A percentile compares a stretch with the other conserved stretches of the same genome.
phyloP scores from a whole-genome alignment of 1,284 basidiomycete species.

The Mrakiaceae sp. region DNA sequence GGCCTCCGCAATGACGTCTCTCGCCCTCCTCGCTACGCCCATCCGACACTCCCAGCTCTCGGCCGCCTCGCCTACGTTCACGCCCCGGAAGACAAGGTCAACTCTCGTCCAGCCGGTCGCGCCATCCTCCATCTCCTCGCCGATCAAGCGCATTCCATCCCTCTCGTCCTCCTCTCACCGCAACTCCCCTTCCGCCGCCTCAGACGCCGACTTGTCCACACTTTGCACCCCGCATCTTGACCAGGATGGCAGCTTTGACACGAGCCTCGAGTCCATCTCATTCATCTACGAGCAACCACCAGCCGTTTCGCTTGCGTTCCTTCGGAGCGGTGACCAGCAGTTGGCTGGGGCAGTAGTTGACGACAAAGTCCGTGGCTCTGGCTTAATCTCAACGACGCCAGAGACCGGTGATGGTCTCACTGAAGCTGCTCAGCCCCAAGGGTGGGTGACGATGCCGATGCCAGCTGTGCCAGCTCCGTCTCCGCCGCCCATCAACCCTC shows the following conservation, averaged over 20 bases:
- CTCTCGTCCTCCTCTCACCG: constrained; percentile 17
- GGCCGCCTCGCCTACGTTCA: background rate
- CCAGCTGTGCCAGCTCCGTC: no score
- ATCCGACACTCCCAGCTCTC: no score
- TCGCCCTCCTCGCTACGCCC: no score
- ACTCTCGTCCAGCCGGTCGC: background rate
- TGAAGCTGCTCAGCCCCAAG: no score
- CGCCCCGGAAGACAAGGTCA: background rate
- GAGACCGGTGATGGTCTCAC: no score
- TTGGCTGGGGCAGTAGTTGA: no score
- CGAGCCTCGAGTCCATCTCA: constrained; percentile 11
- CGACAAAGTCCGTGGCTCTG: no score
- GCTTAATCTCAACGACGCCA: no score
- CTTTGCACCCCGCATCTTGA: background rate
- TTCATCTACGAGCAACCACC: constrained; percentile 10
- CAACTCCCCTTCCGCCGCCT: constrained; percentile 1
- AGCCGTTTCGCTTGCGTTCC: constrained; percentile 11
- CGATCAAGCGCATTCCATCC: constrained; percentile 21
- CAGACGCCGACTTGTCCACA: background rate
- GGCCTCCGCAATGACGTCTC: no score
- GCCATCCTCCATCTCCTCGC: background rate
- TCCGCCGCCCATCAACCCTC: no score
- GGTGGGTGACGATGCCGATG: no score
- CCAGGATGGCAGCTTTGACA: background rate
- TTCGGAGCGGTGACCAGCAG: no score